These are phyloP conservation scores for Coprinellus micaceus DNA, from an alignment of 768 basidiomycete species.

Conservation along the genomic window DNA sequence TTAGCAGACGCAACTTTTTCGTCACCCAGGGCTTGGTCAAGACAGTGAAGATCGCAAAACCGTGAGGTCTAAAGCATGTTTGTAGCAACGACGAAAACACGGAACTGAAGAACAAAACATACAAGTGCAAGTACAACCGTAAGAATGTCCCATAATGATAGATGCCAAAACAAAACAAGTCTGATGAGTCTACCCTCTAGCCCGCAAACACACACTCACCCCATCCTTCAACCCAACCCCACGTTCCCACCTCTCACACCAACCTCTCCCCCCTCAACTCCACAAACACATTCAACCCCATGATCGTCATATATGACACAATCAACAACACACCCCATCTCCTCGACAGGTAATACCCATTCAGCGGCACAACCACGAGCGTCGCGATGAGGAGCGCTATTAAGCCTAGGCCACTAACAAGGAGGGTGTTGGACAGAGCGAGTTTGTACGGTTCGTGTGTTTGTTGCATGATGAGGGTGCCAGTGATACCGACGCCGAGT, in stretches of 20 bases:
- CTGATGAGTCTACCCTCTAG: no score
- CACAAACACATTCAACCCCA: conserved; percentile 75
- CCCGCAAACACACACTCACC: no score
- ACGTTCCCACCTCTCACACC: no score
- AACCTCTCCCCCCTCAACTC: conserved; percentile 46
- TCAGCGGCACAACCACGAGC: conserved; percentile 78
- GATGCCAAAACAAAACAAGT: no score
- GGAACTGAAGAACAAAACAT: background rate
- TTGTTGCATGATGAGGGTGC: conserved; percentile 75
- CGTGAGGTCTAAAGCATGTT: no score
- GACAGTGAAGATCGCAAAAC: no score
- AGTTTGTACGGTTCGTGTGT: conserved; percentile 63
- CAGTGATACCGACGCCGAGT: conserved; percentile 88
- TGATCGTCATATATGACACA: conserved; percentile 65
- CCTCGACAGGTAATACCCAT: conserved; percentile 75
- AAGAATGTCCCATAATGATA: no score
- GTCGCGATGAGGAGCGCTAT: conserved; percentile 71
- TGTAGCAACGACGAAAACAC: no score
- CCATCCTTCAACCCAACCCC: no score
- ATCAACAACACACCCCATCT: conserved; percentile 84
- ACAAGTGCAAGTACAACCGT: no score
- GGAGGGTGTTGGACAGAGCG: conserved; percentile 75
- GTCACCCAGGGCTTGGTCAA: no score
- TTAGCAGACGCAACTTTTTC: no score
- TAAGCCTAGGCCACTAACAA: conserved; percentile 83